Percentiles rank a stretch among this genome's conserved stretches.
Evolutionary conservation across 202 grass and related monocot genomes (phyloP).

Genomic region (Panicum virgatum): DNA sequence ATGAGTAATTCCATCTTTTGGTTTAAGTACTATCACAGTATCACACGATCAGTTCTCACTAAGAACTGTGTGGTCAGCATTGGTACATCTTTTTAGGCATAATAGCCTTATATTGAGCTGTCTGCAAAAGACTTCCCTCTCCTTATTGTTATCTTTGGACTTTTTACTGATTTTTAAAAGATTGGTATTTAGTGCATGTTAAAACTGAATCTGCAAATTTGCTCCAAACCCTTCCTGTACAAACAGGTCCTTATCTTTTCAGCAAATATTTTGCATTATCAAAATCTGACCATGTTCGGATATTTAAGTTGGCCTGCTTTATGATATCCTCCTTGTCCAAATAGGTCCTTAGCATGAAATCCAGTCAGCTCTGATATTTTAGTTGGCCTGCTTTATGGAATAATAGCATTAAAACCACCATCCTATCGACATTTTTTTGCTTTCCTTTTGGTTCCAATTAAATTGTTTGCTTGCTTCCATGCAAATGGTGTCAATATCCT

Average conservation of each 20-base stretch:
- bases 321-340: neutral
- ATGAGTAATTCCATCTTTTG: slow-evolving; percentile 24
- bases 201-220: neutral
- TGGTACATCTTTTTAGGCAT: slow-evolving; percentile 4
- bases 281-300: slow-evolving; percentile 8
- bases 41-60: neutral
- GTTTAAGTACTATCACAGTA: slow-evolving; percentile 24
- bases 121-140: no score
- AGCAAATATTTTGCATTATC: neutral
- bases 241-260: neutral
- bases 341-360: neutral
- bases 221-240: neutral
- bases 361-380: neutral
- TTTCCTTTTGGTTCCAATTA: neutral
- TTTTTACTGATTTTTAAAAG: no score
- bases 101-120: neutral
- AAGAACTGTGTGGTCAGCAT: neutral
- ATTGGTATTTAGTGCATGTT: neutral
- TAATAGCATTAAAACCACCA: neutral
- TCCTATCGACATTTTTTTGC: neutral
- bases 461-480: neutral
- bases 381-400: neutral
- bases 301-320: neutral
- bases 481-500: slow-evolving; percentile 14
- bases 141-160: no score